Conservation (phyloP, 441 rosid genomes). For the Francoa sonchifolia region DNA sequence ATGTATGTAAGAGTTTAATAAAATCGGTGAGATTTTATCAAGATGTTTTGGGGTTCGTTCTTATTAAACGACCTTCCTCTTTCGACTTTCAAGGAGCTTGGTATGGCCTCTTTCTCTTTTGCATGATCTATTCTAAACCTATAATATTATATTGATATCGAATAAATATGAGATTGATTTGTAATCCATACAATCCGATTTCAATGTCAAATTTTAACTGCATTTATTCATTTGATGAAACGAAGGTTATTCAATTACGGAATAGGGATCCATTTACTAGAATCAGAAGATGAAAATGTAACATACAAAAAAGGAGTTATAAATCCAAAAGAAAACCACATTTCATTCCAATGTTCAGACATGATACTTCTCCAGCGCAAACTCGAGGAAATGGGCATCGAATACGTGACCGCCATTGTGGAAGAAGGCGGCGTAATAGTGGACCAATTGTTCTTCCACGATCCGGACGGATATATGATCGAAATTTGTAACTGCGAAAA, state of each 20-base stretch:
- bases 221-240: neutral
- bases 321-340: constrained; percentile 18
- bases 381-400: constrained; percentile 9
- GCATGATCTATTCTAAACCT: too few species aligned
- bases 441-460: constrained; percentile 17
- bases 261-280: constrained; percentile 17
- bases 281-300: constrained; percentile 7
- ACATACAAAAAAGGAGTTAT: constrained; percentile 9
- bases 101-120: neutral
- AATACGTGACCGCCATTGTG: constrained; percentile 14
- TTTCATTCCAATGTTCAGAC: constrained; percentile 14
- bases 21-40: constrained; percentile 9
- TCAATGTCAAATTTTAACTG: neutral
- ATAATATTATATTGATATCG: neutral
- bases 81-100: constrained; percentile 18
- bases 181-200: neutral
- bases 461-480: constrained; percentile 14
- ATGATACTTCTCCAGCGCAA: constrained; percentile 2
- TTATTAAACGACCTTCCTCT: constrained; percentile 15
- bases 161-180: neutral
- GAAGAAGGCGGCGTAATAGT: constrained; percentile 12
- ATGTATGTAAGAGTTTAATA: constrained; percentile 5
- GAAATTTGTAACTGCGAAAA: constrained; percentile 18
- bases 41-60: constrained; percentile 12
- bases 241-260: constrained; percentile 15